phyloP scores from a whole-genome alignment of 2,329 filamentous ascomycete species.

The Diplodia mutila region DNA sequence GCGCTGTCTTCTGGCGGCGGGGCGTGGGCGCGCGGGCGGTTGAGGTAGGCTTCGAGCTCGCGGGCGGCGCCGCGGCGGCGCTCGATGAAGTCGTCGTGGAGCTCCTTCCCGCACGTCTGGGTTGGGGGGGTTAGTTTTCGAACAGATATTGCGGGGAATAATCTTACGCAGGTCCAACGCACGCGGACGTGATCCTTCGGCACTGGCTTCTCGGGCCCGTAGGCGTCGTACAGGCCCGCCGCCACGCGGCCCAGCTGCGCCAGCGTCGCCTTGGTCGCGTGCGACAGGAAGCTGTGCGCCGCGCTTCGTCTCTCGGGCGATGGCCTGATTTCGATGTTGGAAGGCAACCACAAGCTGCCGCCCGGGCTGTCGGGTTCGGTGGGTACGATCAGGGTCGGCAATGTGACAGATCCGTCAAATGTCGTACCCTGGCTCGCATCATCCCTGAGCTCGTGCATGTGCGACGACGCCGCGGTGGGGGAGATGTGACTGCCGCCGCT shows the following conservation, averaged over 20 bases:
- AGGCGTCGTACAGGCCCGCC: conserved; percentile 18
- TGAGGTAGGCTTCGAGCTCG: conserved; percentile 44
- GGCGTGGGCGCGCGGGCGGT: conserved; percentile 37
- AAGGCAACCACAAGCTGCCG: conserved; percentile 12
- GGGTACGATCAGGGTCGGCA: conserved; percentile 9
- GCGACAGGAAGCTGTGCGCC: not conserved
- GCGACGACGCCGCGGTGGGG: not conserved
- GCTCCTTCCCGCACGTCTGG: conserved; percentile 39
- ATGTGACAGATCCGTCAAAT: conserved; percentile 11
- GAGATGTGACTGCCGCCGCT: not conserved
- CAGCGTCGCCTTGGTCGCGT: not conserved
- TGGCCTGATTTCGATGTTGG: conserved; percentile 17
- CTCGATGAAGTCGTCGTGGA: conserved; percentile 48
- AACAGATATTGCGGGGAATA: no score
- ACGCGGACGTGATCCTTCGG: conserved; percentile 38
- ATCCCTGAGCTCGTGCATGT: conserved; percentile 1
- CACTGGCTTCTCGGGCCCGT: conserved; percentile 39
- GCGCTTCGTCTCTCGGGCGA: not conserved
- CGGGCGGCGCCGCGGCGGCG: conserved; percentile 42
- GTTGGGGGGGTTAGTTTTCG: no score
- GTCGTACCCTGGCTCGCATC: not conserved
- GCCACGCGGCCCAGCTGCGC: conserved; percentile 1
- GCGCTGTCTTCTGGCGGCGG: no score
- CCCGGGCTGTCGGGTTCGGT: conserved; percentile 6
- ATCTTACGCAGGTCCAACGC: conserved; percentile 43